Evolutionary conservation across 1,139 yeast species (phyloP).

Genomic region (Candida buenavistaensis): DNA sequence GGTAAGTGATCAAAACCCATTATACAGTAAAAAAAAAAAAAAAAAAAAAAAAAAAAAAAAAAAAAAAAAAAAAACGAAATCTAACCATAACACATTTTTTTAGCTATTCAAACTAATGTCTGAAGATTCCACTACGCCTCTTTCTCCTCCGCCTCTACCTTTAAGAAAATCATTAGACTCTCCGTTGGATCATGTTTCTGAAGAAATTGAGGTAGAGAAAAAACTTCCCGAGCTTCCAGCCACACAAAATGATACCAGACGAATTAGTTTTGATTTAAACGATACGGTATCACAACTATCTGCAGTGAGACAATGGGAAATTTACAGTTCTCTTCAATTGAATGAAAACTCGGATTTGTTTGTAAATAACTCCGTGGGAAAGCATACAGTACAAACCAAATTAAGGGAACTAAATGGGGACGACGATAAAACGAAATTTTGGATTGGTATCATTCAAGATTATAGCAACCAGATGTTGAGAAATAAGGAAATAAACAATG

Average conservation of each 20-base stretch:
- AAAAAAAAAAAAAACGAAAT: constrained; percentile 1
- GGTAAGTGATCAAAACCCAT: not conserved
- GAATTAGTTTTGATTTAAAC: constrained; percentile 9
- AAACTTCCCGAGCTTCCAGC: constrained; percentile 11
- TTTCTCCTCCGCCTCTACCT: constrained; percentile 10
- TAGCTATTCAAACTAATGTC: too few species aligned
- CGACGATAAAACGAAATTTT: constrained; percentile 18
- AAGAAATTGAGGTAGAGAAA: not conserved
- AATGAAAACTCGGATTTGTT: constrained; percentile 39
- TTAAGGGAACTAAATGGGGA: constrained; percentile 8
- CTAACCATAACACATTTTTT: not conserved
- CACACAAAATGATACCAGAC: not conserved
- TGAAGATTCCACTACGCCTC: not conserved
- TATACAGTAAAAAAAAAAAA: not conserved
- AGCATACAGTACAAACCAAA: constrained; percentile 11
- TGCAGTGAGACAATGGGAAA: constrained; percentile 34
- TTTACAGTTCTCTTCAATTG: constrained; percentile 32
- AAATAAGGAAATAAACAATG: constrained; percentile 18
- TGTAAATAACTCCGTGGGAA: constrained; percentile 12
- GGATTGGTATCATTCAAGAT: constrained; percentile 26
- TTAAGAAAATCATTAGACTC: constrained; percentile 6
- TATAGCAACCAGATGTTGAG: constrained; percentile 21
- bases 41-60: not conserved
- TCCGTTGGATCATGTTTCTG: constrained; percentile 1
- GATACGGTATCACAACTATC: constrained; percentile 31